Evolutionary conservation across 2,329 filamentous ascomycete species (phyloP).

Genomic region (Cercospora citrullina): DNA sequence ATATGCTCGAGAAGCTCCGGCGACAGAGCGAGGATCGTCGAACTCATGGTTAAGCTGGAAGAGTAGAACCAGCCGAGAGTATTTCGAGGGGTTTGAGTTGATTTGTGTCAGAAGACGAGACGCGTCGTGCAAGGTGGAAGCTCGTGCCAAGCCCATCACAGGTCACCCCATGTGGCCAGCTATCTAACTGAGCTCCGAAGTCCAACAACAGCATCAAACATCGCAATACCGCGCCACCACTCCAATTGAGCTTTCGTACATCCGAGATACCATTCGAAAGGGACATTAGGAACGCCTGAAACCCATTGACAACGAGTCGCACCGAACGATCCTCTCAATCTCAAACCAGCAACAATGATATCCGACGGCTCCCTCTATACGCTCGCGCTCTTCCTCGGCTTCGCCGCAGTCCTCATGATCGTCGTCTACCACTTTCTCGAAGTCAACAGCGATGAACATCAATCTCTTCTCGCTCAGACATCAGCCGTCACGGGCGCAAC

Average conservation of each 20-base stretch:
- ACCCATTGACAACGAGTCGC: not conserved
- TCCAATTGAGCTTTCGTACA: not conserved
- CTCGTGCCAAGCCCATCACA: not conserved
- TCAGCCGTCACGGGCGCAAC: not conserved
- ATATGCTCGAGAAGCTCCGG: not conserved
- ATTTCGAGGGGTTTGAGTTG: not conserved
- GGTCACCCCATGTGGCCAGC: not conserved
- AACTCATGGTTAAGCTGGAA: not conserved
- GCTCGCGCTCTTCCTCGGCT: conserved; percentile 90
- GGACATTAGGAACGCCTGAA: not conserved
- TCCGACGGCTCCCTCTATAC: conserved; percentile 88
- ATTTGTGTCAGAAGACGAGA: not conserved
- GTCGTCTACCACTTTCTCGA: conserved; percentile 96
- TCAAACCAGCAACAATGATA: conserved; percentile 68
- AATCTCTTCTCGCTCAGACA: not conserved
- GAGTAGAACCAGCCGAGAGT: not conserved
- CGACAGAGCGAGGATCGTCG: not conserved
- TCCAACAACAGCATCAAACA: not conserved
- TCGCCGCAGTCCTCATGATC: conserved; percentile 85
- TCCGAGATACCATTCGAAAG: not conserved
- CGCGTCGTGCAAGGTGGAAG: not conserved
- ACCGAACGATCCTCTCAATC: not conserved
- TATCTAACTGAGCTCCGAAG: not conserved
- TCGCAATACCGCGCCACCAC: not conserved
- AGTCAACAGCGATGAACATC: conserved; percentile 67